Evolutionary conservation across 768 basidiomycete genomes (phyloP).

Genomic region (Boletus rex-veris): DNA sequence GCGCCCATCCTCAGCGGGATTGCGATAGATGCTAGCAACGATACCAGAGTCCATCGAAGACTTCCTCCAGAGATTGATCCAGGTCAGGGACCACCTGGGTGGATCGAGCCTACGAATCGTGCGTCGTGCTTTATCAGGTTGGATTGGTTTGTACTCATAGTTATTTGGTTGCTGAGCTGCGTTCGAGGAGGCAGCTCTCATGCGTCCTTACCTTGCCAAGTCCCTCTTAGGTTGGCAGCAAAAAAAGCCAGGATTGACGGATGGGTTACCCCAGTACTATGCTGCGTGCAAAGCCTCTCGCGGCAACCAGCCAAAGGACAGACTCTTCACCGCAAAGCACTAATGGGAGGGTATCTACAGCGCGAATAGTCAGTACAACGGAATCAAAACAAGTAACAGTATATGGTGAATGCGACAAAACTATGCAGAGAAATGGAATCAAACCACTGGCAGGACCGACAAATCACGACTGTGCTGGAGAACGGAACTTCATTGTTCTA

Average conservation of each 20-base stretch:
- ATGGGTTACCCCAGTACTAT: conserved; percentile 32
- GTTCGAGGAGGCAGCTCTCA: conserved; percentile 20
- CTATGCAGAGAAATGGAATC: no score
- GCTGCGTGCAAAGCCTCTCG: conserved; percentile 21
- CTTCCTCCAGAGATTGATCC: conserved; percentile 13
- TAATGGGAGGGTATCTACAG: neutral
- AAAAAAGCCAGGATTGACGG: conserved; percentile 31
- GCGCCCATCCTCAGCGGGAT: conserved; percentile 29
- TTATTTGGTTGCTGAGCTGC: conserved; percentile 2
- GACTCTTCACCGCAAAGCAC: neutral
- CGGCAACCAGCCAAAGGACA: conserved; percentile 5
- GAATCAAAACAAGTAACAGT: neutral
- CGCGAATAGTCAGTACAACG: neutral
- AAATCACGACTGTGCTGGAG: no score
- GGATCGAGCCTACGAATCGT: conserved; percentile 3
- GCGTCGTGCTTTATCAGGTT: conserved; percentile 2
- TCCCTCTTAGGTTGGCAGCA: conserved; percentile 34
- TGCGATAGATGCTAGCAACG: conserved; percentile 15
- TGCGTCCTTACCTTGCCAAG: conserved; percentile 25
- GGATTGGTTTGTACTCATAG: neutral
- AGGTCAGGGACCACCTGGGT: conserved; percentile 1
- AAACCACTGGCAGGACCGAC: no score
- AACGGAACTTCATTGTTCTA: neutral
- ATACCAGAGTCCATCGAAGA: conserved; percentile 23
- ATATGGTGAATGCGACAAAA: neutral